Percentiles rank a stretch among this genome's conserved stretches.
These are phyloP conservation scores for Colletotrichum cereale DNA, from an alignment of 2,329 filamentous ascomycete genomes.

Conservation along the genomic window DNA sequence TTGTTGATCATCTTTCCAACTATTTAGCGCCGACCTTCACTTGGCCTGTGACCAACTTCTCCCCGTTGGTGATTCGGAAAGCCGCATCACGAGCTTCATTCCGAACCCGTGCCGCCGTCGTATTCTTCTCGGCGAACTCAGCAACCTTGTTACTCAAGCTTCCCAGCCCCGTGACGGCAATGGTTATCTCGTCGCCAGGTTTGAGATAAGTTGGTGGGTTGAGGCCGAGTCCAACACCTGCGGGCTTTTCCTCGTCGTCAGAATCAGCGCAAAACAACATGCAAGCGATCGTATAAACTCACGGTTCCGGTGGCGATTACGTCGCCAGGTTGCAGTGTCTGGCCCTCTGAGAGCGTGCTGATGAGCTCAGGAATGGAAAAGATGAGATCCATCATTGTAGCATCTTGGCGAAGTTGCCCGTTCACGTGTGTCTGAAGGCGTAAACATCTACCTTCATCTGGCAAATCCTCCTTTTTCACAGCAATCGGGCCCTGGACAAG, in stretches of 20 bases:
- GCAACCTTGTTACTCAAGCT: constrained; percentile 55
- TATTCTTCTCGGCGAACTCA: constrained; percentile 42
- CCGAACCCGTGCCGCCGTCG: constrained; percentile 43
- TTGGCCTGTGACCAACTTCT: constrained; percentile 39
- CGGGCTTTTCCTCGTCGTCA: constrained; percentile 43
- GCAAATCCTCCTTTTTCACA: constrained; percentile 59
- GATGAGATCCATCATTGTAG: constrained; percentile 59
- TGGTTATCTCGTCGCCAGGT: constrained; percentile 55
- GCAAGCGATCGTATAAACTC: background rate
- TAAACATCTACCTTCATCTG: constrained; percentile 50
- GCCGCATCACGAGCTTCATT: background rate
- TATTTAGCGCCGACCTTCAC: no score
- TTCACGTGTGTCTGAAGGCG: constrained; percentile 59
- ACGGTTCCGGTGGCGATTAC: constrained; percentile 59
- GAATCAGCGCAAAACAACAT: background rate
- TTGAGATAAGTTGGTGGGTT: constrained; percentile 56
- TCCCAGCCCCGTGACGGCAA: constrained; percentile 57
- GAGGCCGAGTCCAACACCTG: constrained; percentile 61
- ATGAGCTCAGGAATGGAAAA: constrained; percentile 58
- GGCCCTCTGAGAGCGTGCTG: constrained; percentile 54
- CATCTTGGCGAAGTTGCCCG: constrained; percentile 59
- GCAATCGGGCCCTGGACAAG: constrained; percentile 61
- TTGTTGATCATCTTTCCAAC: no score
- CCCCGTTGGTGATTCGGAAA: constrained; percentile 36
- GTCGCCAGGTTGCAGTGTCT: constrained; percentile 60